A percentile compares a stretch with the other conserved stretches of the same genome.
phyloP scores from a whole-genome alignment of 2,329 filamentous ascomycete genomes.

The Fonsecaea multimorphosa region DNA sequence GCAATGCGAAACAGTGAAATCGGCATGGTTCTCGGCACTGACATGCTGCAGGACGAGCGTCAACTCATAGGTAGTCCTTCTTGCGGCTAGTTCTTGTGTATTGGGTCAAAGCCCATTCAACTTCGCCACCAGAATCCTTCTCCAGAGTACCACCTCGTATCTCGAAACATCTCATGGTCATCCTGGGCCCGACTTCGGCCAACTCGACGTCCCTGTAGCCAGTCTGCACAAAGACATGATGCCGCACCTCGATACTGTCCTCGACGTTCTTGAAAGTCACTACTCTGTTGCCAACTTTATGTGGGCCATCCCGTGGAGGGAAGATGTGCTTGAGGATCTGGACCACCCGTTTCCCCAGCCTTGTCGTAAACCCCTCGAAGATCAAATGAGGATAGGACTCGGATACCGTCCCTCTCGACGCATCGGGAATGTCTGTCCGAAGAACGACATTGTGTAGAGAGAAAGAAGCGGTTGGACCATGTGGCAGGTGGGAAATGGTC shows the following conservation, averaged over 20 bases:
- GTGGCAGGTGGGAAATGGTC: conserved; percentile 84
- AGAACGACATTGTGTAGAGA: conserved; percentile 91
- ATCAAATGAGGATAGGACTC: conserved; percentile 94
- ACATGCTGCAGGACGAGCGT: not conserved
- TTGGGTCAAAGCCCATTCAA: conserved; percentile 95
- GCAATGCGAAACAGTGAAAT: not conserved
- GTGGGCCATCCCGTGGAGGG: conserved; percentile 80
- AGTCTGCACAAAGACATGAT: conserved; percentile 93
- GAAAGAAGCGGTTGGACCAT: conserved; percentile 86
- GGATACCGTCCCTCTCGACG: conserved; percentile 82
- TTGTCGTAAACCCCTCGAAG: conserved; percentile 89
- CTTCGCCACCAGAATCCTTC: conserved; percentile 82
- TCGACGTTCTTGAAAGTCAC: conserved; percentile 95
- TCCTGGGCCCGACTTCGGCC: conserved; percentile 86
- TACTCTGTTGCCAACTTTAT: conserved; percentile 84
- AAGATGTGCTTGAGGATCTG: conserved; percentile 95
- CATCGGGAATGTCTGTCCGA: conserved; percentile 89
- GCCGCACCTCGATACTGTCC: conserved; percentile 83
- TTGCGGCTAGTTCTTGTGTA: conserved; percentile 93
- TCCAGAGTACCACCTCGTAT: conserved; percentile 90
- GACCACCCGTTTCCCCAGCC: conserved; percentile 79
- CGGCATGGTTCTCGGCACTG: not conserved
- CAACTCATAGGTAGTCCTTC: conserved; percentile 82
- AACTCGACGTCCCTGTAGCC: conserved; percentile 88
- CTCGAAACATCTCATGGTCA: conserved; percentile 97